These are phyloP conservation scores for Phenoliferia sp. DNA, from an alignment of 1,284 basidiomycete species.

Conservation along the genomic window DNA sequence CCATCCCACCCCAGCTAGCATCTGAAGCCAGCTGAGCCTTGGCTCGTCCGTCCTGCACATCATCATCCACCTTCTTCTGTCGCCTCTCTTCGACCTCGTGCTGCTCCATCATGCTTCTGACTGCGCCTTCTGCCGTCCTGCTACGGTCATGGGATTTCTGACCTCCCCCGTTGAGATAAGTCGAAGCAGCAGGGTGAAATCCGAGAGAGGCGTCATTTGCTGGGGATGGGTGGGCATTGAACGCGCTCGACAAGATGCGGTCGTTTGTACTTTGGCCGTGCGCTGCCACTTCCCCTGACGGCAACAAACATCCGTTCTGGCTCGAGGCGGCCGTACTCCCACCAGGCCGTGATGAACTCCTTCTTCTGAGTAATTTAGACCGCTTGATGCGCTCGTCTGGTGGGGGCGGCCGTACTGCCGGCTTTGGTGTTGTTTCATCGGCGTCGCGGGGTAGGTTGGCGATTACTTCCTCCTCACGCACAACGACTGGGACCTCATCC, in stretches of 20 bases:
- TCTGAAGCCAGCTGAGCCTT: not conserved
- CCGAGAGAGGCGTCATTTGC: not conserved
- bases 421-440: not conserved
- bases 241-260: conserved; percentile 8
- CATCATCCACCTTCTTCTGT: not conserved
- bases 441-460: not conserved
- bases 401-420: not conserved
- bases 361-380: not conserved
- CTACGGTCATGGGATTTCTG: conserved; percentile 11
- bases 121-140: conserved; percentile 21
- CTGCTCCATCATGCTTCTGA: conserved; percentile 14
- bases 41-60: not conserved
- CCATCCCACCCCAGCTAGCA: not conserved
- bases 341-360: not conserved
- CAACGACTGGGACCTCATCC: not conserved
- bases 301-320: not conserved
- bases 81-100: not conserved
- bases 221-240: not conserved
- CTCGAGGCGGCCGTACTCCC: not conserved
- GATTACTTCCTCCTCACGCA: not conserved
- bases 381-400: not conserved
- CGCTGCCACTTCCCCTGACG: no score
- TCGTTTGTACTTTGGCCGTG: not conserved
- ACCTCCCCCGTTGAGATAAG: conserved; percentile 8
- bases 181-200: not conserved